These are phyloP conservation scores for Cystoderma amianthinum DNA, from an alignment of 768 basidiomycete species.

Conservation along the genomic window DNA sequence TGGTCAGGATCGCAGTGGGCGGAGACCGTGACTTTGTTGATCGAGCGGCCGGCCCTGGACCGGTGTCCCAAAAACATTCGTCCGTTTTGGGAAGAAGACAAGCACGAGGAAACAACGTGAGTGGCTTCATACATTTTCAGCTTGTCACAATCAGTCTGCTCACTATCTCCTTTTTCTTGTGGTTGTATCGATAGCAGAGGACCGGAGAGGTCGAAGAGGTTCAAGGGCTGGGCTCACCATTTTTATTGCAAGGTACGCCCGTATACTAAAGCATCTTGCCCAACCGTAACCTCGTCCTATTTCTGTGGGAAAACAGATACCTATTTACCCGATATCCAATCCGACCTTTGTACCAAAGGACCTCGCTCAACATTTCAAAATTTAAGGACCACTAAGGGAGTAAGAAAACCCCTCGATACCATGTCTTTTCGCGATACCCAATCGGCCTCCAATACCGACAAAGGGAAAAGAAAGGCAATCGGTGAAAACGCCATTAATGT, in stretches of 20 bases:
- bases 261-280: no score
- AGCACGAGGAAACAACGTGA: constrained; percentile 34
- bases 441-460: constrained; percentile 11
- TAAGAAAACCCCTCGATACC: constrained; percentile 5
- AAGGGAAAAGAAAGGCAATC: constrained; percentile 11
- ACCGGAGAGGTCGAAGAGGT: constrained; percentile 17
- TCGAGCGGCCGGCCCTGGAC: constrained; percentile 9
- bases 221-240: constrained; percentile 25
- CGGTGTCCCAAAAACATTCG: constrained; percentile 10
- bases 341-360: not conserved
- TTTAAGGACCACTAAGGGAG: not conserved
- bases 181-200: constrained; percentile 17
- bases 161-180: constrained; percentile 10
- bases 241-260: constrained; percentile 29
- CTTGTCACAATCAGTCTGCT: constrained; percentile 14
- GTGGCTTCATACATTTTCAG: constrained; percentile 16
- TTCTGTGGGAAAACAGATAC: constrained; percentile 14
- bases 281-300: constrained; percentile 9
- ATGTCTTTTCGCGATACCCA: constrained; percentile 15
- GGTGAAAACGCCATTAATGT: not conserved
- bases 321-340: not conserved
- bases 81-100: constrained; percentile 22
- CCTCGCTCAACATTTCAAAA: not conserved
- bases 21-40: no score
- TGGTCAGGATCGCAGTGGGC: constrained; percentile 41